Evolutionary conservation across 768 basidiomycete genomes (phyloP).

Genomic region (Psilocybe cyanescens): DNA sequence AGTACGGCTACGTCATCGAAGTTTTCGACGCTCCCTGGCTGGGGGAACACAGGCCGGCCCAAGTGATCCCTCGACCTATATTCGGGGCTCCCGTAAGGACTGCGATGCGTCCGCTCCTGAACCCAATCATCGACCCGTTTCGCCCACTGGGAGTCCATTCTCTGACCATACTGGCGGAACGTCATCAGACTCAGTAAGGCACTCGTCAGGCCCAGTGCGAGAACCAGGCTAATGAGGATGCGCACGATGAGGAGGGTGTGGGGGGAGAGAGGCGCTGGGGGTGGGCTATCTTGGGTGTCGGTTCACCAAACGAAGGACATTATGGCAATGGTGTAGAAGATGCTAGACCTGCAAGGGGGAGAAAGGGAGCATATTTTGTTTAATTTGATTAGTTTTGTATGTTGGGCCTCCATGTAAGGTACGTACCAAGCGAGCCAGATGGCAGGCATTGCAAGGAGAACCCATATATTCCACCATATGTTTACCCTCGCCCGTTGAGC

Average conservation of each 20-base stretch:
- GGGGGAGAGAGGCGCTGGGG: slow-evolving; percentile 29
- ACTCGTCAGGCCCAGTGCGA: slow-evolving; percentile 51
- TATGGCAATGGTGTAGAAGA: slow-evolving; percentile 56
- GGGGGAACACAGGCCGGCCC: slow-evolving; percentile 12
- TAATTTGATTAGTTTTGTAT: background rate
- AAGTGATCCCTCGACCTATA: too few relatives aligned
- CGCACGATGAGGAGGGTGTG: slow-evolving; percentile 35
- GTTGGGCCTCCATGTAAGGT: background rate
- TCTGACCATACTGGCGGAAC: slow-evolving; percentile 24
- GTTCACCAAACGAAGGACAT: slow-evolving; percentile 69
- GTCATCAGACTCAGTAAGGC: slow-evolving; percentile 21
- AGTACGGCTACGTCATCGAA: too few relatives aligned
- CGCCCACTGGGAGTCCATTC: slow-evolving; percentile 19
- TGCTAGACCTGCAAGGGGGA: slow-evolving; percentile 49
- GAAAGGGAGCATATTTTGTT: too few relatives aligned
- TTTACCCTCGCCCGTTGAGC: slow-evolving; percentile 38
- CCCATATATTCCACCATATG: slow-evolving; percentile 68
- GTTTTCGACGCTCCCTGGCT: too few relatives aligned
- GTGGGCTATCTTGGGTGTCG: slow-evolving; percentile 31
- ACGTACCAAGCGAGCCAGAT: slow-evolving; percentile 63
- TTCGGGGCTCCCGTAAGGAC: too few relatives aligned
- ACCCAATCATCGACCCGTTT: too few relatives aligned
- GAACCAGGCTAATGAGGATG: slow-evolving; percentile 50
- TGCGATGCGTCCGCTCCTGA: too few relatives aligned
- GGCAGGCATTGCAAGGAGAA: slow-evolving; percentile 65